Base-by-base conservation (phyloP, 371 early-diverging fungal genomes). In the Zopfochytrium polystomum region DNA sequence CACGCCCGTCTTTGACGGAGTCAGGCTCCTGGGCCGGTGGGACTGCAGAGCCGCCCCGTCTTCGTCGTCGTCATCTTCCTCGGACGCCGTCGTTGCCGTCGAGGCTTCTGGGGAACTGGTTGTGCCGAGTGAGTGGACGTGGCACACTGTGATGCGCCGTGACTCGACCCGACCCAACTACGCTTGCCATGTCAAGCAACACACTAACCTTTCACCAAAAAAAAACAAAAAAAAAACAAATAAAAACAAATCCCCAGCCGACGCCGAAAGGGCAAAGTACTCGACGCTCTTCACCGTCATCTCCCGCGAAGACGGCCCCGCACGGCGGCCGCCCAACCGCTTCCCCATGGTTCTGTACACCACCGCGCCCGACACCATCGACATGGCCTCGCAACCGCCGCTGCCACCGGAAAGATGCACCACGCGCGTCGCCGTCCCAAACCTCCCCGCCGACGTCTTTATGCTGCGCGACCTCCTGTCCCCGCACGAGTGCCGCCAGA, bases 311-410 rank as follows among this genome's bases (percentile, higher is more conserved):
- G 71, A 70, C 11, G 83, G 83, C 1, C 67, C 71, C 3, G 74
- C 73, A 27, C 74, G 83, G 7, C 74, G 78, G 7, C 75, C 83
- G 6, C 76, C 78, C 30, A 83, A 83, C 60, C 58, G 65, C 38
- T 71, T 78, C 55, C 78, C 78, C 33, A 75, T 79, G 57, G 76
- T 73, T 9, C 62, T 83, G 34, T 80, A 78, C 48, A 70, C 72
- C 34, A 79, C 80, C 11, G 63, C 62, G 7, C 78, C 79, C 2
- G 71, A 67, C 52, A 77, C 79, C 1, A 75, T 82, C 60, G 58
- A 62, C 26, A 58, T 42, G 66, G 18, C 48, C 51, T 5, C 44
- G 13, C 2, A 58, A 31, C n/a, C 45, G 64, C 23, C 77, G 74
- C 20, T 65, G 63, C 44, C 71, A 71, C 22, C 60, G 66, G 20